These are phyloP conservation scores for Gnetum montanum DNA, from an alignment of 75 land plant species.

Conservation along the genomic window DNA sequence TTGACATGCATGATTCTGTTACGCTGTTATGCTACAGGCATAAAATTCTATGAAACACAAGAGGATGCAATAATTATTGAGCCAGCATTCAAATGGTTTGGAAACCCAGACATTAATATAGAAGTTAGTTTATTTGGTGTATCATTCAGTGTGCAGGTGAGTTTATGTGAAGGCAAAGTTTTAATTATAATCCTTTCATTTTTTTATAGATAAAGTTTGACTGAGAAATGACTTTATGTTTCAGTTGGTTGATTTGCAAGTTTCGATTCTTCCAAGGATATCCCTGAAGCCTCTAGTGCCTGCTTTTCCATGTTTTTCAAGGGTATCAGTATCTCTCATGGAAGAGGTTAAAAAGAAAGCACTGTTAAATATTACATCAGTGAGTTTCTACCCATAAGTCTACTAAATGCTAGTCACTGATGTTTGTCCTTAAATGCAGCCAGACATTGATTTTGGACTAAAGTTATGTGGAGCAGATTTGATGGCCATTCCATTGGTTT, in stretches of 20 bases:
- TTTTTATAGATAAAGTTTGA: background rate
- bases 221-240: slow-evolving; percentile 1
- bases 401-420: background rate
- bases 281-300: slow-evolving; percentile 71
- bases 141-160: slow-evolving; percentile 60
- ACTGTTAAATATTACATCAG: too few relatives aligned
- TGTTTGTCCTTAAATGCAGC: too few relatives aligned
- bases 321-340: slow-evolving; percentile 51
- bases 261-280: slow-evolving; percentile 50
- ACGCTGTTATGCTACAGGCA: slow-evolving; percentile 43
- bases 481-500: slow-evolving; percentile 94
- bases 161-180: slow-evolving; percentile 4
- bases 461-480: slow-evolving; percentile 85
- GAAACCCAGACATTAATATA: slow-evolving; percentile 72
- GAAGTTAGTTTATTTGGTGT: slow-evolving; percentile 48
- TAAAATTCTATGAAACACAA: slow-evolving; percentile 75
- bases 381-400: background rate
- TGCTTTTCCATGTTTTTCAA: slow-evolving; percentile 70
- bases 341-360: slow-evolving; percentile 66
- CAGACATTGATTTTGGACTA: slow-evolving; percentile 83
- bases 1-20: too few relatives aligned
- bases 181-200: background rate
- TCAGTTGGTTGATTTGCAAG: slow-evolving; percentile 74
- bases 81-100: slow-evolving; percentile 80
- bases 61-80: slow-evolving; percentile 83